Conservation (phyloP, 1,139 yeast genomes). For the Scheffersomyces cryptocercus region DNA sequence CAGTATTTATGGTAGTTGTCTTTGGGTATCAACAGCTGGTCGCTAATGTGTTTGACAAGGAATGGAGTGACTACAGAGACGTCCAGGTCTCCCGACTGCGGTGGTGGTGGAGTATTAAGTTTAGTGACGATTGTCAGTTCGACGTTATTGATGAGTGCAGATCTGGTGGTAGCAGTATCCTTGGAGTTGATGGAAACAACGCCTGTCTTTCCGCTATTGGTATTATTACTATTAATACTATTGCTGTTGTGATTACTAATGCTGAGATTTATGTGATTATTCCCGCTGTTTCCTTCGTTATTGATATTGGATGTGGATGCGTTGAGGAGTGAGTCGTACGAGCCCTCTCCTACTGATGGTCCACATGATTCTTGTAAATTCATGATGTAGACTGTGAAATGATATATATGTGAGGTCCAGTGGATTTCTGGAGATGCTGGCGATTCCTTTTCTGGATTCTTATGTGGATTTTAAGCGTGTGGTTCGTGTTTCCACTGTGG, state of each 20-base stretch:
- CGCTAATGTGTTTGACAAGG: constrained; percentile 45
- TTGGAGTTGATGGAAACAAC: neutral
- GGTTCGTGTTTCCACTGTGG: too few species aligned
- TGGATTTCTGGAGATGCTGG: too few species aligned
- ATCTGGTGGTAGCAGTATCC: constrained; percentile 1
- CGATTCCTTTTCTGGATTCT: too few species aligned
- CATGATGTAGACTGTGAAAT: constrained; percentile 7
- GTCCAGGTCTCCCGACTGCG: constrained; percentile 8
- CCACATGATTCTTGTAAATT: constrained; percentile 14
- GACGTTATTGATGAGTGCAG: constrained; percentile 6
- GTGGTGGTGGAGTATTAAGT: constrained; percentile 4
- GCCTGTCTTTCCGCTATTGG: neutral
- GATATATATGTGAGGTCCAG: too few species aligned
- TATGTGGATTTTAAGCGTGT: too few species aligned
- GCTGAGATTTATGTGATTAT: too few species aligned
- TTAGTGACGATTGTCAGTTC: constrained; percentile 2
- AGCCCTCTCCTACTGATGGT: constrained; percentile 7
- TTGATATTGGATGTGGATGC: too few species aligned
- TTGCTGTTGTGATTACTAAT: neutral
- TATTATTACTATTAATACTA: neutral
- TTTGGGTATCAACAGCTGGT: constrained; percentile 42
- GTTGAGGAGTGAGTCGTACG: too few species aligned
- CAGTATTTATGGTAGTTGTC: constrained; percentile 69
- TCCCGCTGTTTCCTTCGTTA: too few species aligned
- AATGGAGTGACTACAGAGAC: constrained; percentile 49